phyloP scores from a whole-genome alignment of 2,329 filamentous ascomycete genomes.

The Sclerotinia trifoliorum region DNA sequence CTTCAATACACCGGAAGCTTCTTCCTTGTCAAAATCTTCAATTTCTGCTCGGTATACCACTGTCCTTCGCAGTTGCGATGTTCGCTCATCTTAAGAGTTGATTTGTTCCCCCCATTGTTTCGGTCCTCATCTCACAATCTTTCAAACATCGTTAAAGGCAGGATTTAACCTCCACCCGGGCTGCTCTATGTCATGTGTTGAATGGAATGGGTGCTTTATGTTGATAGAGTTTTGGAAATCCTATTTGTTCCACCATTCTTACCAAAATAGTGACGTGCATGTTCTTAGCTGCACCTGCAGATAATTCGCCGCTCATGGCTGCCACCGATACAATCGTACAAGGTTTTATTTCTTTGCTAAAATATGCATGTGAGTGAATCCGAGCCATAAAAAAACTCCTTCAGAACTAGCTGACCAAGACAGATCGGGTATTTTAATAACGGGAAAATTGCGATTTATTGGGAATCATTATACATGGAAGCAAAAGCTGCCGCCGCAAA shows the following conservation, averaged over 20 bases:
- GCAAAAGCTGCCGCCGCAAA: background rate
- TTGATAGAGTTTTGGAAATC: background rate
- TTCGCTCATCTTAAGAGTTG: no score
- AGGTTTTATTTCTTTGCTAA: background rate
- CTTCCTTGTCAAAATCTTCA: background rate
- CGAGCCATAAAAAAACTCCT: background rate
- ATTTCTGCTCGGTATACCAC: background rate
- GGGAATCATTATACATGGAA: conserved; percentile 25
- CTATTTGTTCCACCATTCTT: background rate
- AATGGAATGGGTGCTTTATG: background rate
- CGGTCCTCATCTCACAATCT: background rate
- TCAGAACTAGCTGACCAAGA: background rate
- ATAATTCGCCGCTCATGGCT: background rate
- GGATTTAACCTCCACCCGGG: background rate
- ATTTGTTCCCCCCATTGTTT: no score
- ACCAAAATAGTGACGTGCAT: no score
- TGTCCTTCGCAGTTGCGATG: background rate
- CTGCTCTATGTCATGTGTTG: background rate
- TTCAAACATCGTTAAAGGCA: background rate
- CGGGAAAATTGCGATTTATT: conserved; percentile 16
- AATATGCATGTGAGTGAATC: background rate
- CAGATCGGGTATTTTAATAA: background rate
- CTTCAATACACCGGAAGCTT: background rate
- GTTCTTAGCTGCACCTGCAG: background rate
- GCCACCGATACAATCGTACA: background rate